Conservation (phyloP, 2,329 filamentous ascomycete genomes). For the Penicillium nordicum region DNA sequence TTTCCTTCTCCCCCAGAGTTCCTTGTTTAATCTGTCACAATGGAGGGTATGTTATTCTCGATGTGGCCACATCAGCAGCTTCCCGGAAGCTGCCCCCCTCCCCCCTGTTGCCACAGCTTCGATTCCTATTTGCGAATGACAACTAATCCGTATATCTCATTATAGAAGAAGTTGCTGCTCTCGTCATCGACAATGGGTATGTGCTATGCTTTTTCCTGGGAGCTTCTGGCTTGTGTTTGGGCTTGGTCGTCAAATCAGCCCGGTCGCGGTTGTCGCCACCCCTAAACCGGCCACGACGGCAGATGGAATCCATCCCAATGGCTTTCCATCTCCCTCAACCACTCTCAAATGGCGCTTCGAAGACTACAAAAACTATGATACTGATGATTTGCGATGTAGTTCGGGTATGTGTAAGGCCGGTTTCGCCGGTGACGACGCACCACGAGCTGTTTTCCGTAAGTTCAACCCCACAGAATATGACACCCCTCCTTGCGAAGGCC, state of each 20-base stretch:
- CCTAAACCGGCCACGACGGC: slow-evolving; percentile 17
- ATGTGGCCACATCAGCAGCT: slow-evolving; percentile 31
- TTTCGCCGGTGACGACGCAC: slow-evolving; percentile 99
- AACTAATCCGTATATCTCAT: slow-evolving; percentile 39
- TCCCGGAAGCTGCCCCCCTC: slow-evolving; percentile 17
- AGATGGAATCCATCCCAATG: slow-evolving; percentile 16
- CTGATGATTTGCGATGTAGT: slow-evolving; percentile 54
- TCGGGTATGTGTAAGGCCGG: slow-evolving; percentile 99
- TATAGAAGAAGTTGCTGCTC: slow-evolving; percentile 99
- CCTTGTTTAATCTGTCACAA: slow-evolving; percentile 44
- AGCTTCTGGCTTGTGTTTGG: slow-evolving; percentile 28
- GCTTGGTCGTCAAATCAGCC: slow-evolving; percentile 8
- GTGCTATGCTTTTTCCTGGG: slow-evolving; percentile 45
- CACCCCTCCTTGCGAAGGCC: slow-evolving; percentile 16
- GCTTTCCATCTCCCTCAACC: slow-evolving; percentile 7
- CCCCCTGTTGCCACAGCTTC: slow-evolving; percentile 11
- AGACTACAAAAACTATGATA: slow-evolving; percentile 8
- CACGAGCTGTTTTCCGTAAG: slow-evolving; percentile 99
- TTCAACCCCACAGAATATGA: slow-evolving; percentile 39
- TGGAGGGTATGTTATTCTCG: slow-evolving; percentile 61
- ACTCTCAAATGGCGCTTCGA: neutral
- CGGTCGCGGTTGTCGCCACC: slow-evolving; percentile 24
- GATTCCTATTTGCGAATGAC: slow-evolving; percentile 17
- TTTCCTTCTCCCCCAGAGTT: slow-evolving; percentile 27
- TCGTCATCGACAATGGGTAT: slow-evolving; percentile 99